phyloP scores from a whole-genome alignment of 2,329 filamentous ascomycete species.

The Nemania diffusa region DNA sequence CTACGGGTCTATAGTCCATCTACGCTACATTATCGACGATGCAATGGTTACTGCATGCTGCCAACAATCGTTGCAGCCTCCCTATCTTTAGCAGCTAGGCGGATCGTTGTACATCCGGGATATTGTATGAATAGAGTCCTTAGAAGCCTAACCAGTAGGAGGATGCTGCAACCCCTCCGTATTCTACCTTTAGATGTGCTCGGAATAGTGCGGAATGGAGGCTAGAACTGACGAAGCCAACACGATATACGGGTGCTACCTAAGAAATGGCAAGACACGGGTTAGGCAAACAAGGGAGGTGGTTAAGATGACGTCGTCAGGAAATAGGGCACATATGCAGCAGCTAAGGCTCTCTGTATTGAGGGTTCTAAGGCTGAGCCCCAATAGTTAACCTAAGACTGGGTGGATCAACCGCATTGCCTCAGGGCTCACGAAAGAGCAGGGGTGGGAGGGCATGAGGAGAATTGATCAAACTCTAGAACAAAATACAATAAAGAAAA shows the following conservation, averaged over 20 bases:
- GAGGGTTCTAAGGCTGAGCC: too few species aligned
- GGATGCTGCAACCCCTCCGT: background rate
- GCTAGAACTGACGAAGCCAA: background rate
- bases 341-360: too few species aligned
- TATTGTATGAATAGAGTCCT: background rate
- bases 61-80: background rate
- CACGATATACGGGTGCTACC: background rate
- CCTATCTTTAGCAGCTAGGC: background rate
- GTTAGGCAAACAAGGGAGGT: background rate
- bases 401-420: too few species aligned
- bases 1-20: background rate
- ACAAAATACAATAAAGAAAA: background rate
- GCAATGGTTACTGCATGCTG: background rate
- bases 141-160: background rate
- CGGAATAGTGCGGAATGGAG: background rate
- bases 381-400: too few species aligned
- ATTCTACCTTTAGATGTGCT: background rate
- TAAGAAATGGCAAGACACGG: background rate
- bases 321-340: too few species aligned
- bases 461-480: too few species aligned
- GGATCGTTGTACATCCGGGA: background rate
- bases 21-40: background rate
- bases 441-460: too few species aligned
- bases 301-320: too few species aligned
- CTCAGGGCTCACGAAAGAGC: too few species aligned